Conservation (phyloP, 257 asterid species). For the Solanum clarkiae region DNA sequence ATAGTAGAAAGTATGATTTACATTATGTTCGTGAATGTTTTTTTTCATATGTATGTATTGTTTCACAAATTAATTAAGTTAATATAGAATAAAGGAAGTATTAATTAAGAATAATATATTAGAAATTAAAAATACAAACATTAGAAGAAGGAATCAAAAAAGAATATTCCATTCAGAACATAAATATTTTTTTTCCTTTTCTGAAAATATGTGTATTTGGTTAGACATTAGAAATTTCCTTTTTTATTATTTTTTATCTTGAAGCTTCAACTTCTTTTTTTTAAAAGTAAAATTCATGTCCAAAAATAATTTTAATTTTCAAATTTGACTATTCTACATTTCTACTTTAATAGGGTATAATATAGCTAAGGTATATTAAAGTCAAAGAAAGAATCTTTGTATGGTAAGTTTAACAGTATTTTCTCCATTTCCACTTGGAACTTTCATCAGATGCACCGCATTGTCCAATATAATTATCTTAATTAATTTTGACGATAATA, state of each 20-base stretch:
- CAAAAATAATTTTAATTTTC: background rate
- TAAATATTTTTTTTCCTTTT: background rate
- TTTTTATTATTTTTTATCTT: no score
- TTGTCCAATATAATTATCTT: background rate
- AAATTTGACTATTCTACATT: background rate
- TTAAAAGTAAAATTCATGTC: background rate
- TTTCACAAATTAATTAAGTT: no score
- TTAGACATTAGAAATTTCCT: background rate
- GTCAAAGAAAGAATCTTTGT: background rate
- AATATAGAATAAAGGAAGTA: no score
- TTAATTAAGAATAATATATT: background rate
- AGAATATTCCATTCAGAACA: background rate
- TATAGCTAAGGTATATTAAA: background rate
- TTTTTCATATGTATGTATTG: no score
- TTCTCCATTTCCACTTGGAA: background rate
- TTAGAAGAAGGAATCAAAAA: background rate
- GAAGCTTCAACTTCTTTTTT: background rate
- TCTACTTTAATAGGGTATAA: background rate
- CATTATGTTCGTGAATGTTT: no score
- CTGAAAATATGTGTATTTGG: background rate
- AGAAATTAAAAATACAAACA: background rate
- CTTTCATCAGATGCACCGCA: background rate
- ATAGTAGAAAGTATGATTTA: no score
- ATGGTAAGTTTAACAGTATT: background rate
- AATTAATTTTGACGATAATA: conserved; percentile 5